phyloP scores from a whole-genome alignment of 805 yeast genomes.

The Metschnikowia corniflorae region DNA sequence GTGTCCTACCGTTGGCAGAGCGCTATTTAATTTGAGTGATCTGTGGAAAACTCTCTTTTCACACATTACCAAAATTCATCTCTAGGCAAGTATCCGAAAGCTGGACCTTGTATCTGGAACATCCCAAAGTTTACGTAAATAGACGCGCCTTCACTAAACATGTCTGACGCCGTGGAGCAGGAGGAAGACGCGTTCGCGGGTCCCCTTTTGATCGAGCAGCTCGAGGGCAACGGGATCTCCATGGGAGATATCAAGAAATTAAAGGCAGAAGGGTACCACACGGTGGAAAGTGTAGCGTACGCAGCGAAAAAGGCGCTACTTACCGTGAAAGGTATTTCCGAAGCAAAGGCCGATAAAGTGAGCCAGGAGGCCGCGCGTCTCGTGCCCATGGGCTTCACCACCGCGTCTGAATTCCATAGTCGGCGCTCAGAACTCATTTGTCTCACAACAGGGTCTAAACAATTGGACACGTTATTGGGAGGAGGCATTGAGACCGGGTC shows the following conservation, averaged over 20 bases:
- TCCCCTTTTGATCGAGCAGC: conserved; percentile 50
- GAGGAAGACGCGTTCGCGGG: conserved; percentile 57
- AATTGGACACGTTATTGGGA: conserved; percentile 85
- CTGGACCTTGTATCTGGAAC: no score
- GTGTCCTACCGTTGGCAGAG: no score
- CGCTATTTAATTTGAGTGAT: no score
- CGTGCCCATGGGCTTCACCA: conserved; percentile 95
- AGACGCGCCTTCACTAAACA: conserved; percentile 13
- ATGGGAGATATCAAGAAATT: conserved; percentile 74
- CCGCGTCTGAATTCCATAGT: conserved; percentile 91
- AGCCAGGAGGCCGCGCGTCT: conserved; percentile 77
- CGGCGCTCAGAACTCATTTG: conserved; percentile 89
- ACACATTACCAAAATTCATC: no score
- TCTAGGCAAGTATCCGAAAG: no score
- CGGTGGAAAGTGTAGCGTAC: conserved; percentile 90
- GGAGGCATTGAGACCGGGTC: conserved; percentile 98
- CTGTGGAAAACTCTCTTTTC: no score
- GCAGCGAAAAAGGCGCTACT: conserved; percentile 80
- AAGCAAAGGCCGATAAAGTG: conserved; percentile 87
- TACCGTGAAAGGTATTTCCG: conserved; percentile 87
- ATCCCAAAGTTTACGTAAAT: no score
- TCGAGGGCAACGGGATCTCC: conserved; percentile 84
- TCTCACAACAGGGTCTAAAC: conserved; percentile 92
- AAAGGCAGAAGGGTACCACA: conserved; percentile 77
- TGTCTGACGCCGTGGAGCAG: conserved; percentile 17